A percentile compares a stretch with the other conserved stretches of the same genome.
Evolutionary conservation across 495 filamentous ascomycete species (phyloP).

Genomic region (Tuber indicum): DNA sequence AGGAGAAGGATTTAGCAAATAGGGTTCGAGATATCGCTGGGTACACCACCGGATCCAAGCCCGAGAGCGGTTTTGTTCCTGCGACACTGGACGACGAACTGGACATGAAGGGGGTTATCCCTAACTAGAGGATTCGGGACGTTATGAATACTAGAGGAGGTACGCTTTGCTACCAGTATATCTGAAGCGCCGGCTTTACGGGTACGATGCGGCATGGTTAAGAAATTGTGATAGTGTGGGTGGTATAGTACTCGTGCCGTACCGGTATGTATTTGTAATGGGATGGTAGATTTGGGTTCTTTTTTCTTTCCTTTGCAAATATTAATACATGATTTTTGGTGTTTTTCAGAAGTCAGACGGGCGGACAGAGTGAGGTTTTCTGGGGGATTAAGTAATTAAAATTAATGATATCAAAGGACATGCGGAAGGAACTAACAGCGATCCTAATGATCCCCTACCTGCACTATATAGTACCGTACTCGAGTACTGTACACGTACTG

Average conservation of each 20-base stretch:
- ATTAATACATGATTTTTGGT: not conserved
- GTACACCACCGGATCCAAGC: slow-evolving; percentile 21
- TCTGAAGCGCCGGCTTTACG: not conserved
- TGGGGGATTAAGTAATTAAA: not conserved
- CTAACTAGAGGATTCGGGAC: slow-evolving; percentile 25
- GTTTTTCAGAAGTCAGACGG: not conserved
- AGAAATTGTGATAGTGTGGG: not conserved
- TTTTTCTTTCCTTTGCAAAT: not conserved
- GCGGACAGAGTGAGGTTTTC: not conserved
- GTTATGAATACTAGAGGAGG: slow-evolving; percentile 37
- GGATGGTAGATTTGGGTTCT: not conserved
- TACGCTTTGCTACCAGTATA: slow-evolving; percentile 30
- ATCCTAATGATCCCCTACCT: not conserved
- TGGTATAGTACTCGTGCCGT: not conserved
- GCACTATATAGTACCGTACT: too few relatives aligned
- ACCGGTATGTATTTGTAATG: not conserved
- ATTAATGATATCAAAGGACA: not conserved
- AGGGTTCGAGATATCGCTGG: slow-evolving; percentile 32
- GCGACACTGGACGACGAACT: slow-evolving; percentile 30
- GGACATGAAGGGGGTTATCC: slow-evolving; percentile 35
- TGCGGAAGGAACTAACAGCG: not conserved
- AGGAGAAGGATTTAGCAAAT: slow-evolving; percentile 37
- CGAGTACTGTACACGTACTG: not conserved
- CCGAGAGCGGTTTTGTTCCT: slow-evolving; percentile 16
- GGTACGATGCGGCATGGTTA: not conserved